These are phyloP conservation scores for Alternaria sp. DNA, from an alignment of 2,329 filamentous ascomycete genomes.

Conservation along the genomic window DNA sequence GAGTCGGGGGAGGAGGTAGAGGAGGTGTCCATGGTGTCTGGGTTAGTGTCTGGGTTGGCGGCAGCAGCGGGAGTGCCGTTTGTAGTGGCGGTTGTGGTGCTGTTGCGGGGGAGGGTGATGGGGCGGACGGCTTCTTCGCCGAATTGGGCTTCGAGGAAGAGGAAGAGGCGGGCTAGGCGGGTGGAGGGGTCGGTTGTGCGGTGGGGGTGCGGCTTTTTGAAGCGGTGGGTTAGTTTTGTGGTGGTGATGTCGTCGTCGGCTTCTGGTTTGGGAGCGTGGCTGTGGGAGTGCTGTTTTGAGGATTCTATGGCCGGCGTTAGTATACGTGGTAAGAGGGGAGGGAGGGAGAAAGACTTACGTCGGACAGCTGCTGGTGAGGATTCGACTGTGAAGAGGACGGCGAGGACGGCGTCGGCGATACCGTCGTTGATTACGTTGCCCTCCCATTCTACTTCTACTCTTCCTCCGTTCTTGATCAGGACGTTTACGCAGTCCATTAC, in stretches of 20 bases:
- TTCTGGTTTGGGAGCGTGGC: conserved; percentile 15
- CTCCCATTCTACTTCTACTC: conserved; percentile 94
- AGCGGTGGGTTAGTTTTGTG: conserved; percentile 27
- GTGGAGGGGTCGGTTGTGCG: conserved; percentile 74
- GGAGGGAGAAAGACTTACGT: conserved; percentile 61
- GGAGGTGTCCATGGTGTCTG: background rate
- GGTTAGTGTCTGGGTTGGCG: background rate
- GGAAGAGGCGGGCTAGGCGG: conserved; percentile 82
- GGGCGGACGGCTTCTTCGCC: conserved; percentile 81
- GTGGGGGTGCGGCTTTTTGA: conserved; percentile 69
- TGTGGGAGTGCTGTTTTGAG: conserved; percentile 43
- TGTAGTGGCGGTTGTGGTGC: conserved; percentile 37
- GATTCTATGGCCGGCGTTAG: conserved; percentile 48
- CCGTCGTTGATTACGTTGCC: conserved; percentile 97
- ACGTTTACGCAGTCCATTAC: conserved; percentile 93
- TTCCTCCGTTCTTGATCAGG: conserved; percentile 76
- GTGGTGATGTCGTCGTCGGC: conserved; percentile 11
- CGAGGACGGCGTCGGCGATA: conserved; percentile 96
- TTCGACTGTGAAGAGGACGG: conserved; percentile 88
- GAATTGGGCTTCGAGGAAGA: conserved; percentile 98
- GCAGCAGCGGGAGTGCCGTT: conserved; percentile 6
- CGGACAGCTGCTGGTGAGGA: conserved; percentile 94
- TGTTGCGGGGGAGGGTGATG: conserved; percentile 69
- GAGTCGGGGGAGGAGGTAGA: conserved; percentile 1
- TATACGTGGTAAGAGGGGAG: background rate